phyloP scores from a whole-genome alignment of 1,284 basidiomycete genomes.

The Ganoderma resinaceum region DNA sequence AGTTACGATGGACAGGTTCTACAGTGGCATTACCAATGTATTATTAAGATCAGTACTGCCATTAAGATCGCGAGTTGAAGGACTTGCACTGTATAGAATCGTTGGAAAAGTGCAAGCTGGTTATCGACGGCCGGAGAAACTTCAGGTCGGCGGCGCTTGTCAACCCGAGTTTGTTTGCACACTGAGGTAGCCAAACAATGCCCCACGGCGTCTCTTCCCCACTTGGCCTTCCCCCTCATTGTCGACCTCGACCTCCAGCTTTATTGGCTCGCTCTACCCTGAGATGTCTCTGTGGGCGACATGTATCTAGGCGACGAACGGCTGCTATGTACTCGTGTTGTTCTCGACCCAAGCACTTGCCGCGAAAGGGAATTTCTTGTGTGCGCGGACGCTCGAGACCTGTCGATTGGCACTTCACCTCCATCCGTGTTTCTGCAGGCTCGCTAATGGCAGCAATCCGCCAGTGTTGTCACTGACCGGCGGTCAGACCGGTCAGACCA shows the following conservation, averaged over 20 bases:
- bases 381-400: not conserved
- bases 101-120: too few species aligned
- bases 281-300: not conserved
- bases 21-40: too few species aligned
- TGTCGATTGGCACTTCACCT: slow-evolving; percentile 2
- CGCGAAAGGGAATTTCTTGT: not conserved
- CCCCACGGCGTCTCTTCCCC: not conserved
- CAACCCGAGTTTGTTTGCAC: not conserved
- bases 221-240: not conserved
- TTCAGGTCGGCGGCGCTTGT: too few species aligned
- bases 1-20: too few species aligned
- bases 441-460: slow-evolving; percentile 5
- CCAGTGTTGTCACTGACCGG: too few species aligned
- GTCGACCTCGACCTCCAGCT: slow-evolving; percentile 3
- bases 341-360: not conserved
- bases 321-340: not conserved
- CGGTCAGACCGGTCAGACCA: too few species aligned
- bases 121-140: too few species aligned
- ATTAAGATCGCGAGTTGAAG: too few species aligned
- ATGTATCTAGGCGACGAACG: not conserved
- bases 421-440: not conserved
- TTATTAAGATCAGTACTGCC: too few species aligned
- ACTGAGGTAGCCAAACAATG: not conserved
- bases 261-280: slow-evolving; percentile 3
- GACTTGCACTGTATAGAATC: too few species aligned